A percentile compares a stretch with the other conserved stretches of the same genome.
Conservation (phyloP, 2,329 filamentous ascomycete species). For the Beauveria sp. region DNA sequence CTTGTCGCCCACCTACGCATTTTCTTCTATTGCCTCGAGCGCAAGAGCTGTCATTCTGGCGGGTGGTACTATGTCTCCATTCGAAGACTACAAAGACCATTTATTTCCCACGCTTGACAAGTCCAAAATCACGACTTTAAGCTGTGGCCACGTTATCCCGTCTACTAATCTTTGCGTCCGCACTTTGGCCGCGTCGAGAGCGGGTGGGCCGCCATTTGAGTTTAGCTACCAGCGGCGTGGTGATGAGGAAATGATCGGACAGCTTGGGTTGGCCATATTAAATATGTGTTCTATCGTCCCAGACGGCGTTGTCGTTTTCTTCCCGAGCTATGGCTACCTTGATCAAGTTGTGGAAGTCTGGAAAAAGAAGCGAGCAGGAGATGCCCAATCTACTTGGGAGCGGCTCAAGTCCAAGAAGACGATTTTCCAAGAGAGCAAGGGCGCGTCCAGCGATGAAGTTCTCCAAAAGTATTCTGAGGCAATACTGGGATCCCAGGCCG, state of each 20-base stretch:
- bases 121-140: slow-evolving; percentile 66
- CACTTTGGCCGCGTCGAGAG: slow-evolving; percentile 47
- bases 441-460: slow-evolving; percentile 56
- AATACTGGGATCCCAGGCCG: slow-evolving; percentile 40
- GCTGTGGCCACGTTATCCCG: slow-evolving; percentile 92
- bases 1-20: slow-evolving; percentile 84
- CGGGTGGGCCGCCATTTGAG: slow-evolving; percentile 54
- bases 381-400: slow-evolving; percentile 46
- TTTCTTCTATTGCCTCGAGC: slow-evolving; percentile 76
- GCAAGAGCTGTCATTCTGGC: slow-evolving; percentile 84
- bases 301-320: slow-evolving; percentile 89
- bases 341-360: slow-evolving; percentile 62
- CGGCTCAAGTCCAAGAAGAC: slow-evolving; percentile 51
- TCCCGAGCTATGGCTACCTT: slow-evolving; percentile 89
- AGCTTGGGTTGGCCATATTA: slow-evolving; percentile 67
- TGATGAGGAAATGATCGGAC: slow-evolving; percentile 59
- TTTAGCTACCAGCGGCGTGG: slow-evolving; percentile 79
- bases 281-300: slow-evolving; percentile 68
- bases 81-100: slow-evolving; percentile 80
- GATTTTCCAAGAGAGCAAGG: slow-evolving; percentile 52
- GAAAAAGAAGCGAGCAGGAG: slow-evolving; percentile 33
- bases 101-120: slow-evolving; percentile 68
- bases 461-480: slow-evolving; percentile 65
- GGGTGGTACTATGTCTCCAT: slow-evolving; percentile 96
- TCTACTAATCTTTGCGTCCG: slow-evolving; percentile 71